Base-by-base conservation (phyloP, 768 basidiomycete genomes). In the Neoboletus brunneissimus region DNA sequence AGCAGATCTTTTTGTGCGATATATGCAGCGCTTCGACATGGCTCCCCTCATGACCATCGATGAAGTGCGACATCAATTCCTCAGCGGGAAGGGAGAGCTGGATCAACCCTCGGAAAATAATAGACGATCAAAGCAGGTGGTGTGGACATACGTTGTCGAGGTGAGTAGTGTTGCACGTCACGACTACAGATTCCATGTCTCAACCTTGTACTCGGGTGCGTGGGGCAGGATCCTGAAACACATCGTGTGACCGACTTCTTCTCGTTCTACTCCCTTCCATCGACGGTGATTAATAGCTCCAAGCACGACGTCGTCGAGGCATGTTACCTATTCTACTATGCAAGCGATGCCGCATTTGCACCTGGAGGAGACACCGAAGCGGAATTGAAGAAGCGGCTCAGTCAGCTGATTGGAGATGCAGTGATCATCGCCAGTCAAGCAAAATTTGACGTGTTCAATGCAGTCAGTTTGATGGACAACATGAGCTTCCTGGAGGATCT, bases 101-200 rank as follows among this genome's bases (percentile, higher is more conserved):
- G 84, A 80, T 23, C 78, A 74, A 46, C 66, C 71, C 23, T 48
- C 31, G 25, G 64, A 66, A 35, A 58, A 70, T 43, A 48, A 70
- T 58, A 65, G 87, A 66, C 79, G 90, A 60, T 74, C 81, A 9
- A 85, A 84, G 2, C 97, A 98, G 69, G 96, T 98, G 29, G 87
- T 90, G 3, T 99, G 95, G 95, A 79, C 89, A 3, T 98, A 96
- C 66, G 95, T 99, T 32, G 90, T 97, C 45, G 95, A 98, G 84
- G 96, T 69, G 58, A 54, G 68, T 46, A 34, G 35, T 88, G 55
- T 51, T 77, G 13, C 64, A 16, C 48, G 41, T 45, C 48, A 46
- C 23, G 2, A 22, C 5, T 25, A 8, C 42, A 25, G 2, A 15
- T 51, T 16, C 20, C 37, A 22, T 40, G n/a, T 25, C 59, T 41